Conservation (phyloP, 2,329 filamentous ascomycete genomes). For the Monosporascus sp. region DNA sequence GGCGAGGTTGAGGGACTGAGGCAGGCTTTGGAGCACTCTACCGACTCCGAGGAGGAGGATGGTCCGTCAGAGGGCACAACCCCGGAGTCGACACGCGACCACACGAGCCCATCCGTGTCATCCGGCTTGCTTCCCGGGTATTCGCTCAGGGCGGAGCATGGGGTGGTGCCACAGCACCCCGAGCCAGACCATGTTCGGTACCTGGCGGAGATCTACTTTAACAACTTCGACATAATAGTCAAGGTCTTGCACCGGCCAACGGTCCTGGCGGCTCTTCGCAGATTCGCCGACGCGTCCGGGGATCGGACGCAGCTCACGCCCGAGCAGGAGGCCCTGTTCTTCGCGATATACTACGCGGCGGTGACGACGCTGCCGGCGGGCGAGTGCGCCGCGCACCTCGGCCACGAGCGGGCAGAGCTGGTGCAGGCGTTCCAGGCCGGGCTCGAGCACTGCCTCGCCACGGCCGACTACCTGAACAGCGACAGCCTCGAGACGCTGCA, state of each 20-base stretch:
- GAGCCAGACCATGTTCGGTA: conserved; percentile 31
- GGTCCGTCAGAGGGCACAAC: conserved; percentile 19
- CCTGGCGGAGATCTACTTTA: conserved; percentile 31
- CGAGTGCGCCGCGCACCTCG: conserved; percentile 27
- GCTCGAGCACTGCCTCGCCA: conserved; percentile 33
- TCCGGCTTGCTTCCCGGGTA: conserved; percentile 21
- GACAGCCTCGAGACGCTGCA: conserved; percentile 35
- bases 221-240: conserved; percentile 38
- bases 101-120: conserved; percentile 3
- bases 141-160: conserved; percentile 8
- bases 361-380: conserved; percentile 28
- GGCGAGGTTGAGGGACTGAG: conserved; percentile 40
- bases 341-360: conserved; percentile 39
- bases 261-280: conserved; percentile 25
- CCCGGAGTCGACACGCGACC: conserved; percentile 12
- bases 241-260: conserved; percentile 42
- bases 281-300: conserved; percentile 26
- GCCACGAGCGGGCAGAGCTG: conserved; percentile 29
- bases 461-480: conserved; percentile 38
- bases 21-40: conserved; percentile 37
- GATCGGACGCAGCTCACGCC: conserved; percentile 11
- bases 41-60: conserved; percentile 32
- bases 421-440: conserved; percentile 25
- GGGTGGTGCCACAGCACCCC: conserved; percentile 26
- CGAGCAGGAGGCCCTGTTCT: conserved; percentile 32